These are phyloP conservation scores for Suillus hirtellus DNA, from an alignment of 768 basidiomycete species.

Conservation along the genomic window DNA sequence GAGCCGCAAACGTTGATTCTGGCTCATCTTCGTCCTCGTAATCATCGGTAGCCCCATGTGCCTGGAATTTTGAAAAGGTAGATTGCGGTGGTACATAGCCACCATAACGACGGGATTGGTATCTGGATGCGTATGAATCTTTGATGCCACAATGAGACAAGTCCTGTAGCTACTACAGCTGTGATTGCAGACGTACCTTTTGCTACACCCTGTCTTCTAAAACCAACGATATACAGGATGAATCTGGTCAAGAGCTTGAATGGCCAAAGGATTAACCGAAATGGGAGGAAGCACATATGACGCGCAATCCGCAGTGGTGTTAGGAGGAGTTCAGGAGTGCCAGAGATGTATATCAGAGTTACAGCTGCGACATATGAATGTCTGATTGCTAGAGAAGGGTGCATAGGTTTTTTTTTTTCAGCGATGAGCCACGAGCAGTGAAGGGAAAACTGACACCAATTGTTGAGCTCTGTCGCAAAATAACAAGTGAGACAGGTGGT, in stretches of 20 bases:
- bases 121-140: slow-evolving; percentile 10
- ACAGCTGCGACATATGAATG: slow-evolving; percentile 5
- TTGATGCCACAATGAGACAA: not conserved
- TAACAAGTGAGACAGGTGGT: not conserved
- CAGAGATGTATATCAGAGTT: not conserved
- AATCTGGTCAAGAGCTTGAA: slow-evolving; percentile 3
- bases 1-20: not conserved
- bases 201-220: slow-evolving; percentile 6
- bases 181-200: not conserved
- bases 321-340: slow-evolving; percentile 3
- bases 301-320: not conserved
- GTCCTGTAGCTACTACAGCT: not conserved
- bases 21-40: not conserved
- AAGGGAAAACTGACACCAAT: slow-evolving; percentile 6
- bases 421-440: not conserved
- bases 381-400: not conserved
- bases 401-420: not conserved
- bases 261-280: not conserved
- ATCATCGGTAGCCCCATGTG: slow-evolving; percentile 7
- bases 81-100: slow-evolving; percentile 10
- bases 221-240: slow-evolving; percentile 7
- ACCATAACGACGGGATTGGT: slow-evolving; percentile 13
- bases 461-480: not conserved
- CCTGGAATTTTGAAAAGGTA: slow-evolving; percentile 8
- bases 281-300: not conserved